Conservation (phyloP, 2,329 filamentous ascomycete species). For the Xylariales sp. region DNA sequence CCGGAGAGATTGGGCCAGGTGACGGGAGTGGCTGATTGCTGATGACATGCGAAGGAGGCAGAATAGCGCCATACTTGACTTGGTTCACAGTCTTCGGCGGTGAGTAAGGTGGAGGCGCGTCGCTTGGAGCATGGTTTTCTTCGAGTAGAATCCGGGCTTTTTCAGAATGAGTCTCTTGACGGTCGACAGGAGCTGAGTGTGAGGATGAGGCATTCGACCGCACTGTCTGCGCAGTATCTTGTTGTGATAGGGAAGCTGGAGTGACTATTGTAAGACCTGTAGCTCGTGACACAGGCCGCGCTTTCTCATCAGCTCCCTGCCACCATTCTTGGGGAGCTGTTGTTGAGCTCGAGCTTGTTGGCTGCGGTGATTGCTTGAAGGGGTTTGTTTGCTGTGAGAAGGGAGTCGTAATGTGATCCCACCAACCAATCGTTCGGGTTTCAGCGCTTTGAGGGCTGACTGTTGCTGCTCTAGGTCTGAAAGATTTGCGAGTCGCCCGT, state of each 20-base stretch:
- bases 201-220: slow-evolving; percentile 24
- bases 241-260: slow-evolving; percentile 14
- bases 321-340: slow-evolving; percentile 21
- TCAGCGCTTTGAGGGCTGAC: slow-evolving; percentile 45
- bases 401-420: slow-evolving; percentile 71
- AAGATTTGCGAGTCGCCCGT: slow-evolving; percentile 32
- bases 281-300: slow-evolving; percentile 13
- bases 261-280: slow-evolving; percentile 16
- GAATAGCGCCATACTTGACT: slow-evolving; percentile 52
- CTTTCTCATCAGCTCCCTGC: slow-evolving; percentile 16
- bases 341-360: slow-evolving; percentile 11
- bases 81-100: slow-evolving; percentile 36
- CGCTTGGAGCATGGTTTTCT: slow-evolving; percentile 29
- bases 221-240: slow-evolving; percentile 17
- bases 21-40: slow-evolving; percentile 48
- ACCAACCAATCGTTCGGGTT: slow-evolving; percentile 65
- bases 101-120: slow-evolving; percentile 54
- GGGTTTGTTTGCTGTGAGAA: slow-evolving; percentile 50
- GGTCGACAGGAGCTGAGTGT: slow-evolving; percentile 16
- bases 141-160: slow-evolving; percentile 36
- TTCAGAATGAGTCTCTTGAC: slow-evolving; percentile 25
- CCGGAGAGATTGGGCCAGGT: slow-evolving; percentile 59
- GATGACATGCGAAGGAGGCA: slow-evolving; percentile 49
- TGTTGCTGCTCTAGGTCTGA: slow-evolving; percentile 31
- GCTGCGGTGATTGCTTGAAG: slow-evolving; percentile 31